A percentile compares a stretch with the other conserved stretches of the same genome.
These are phyloP conservation scores for Codiaeum variegatum DNA, from an alignment of 441 rosid genomes.

Conservation along the genomic window DNA sequence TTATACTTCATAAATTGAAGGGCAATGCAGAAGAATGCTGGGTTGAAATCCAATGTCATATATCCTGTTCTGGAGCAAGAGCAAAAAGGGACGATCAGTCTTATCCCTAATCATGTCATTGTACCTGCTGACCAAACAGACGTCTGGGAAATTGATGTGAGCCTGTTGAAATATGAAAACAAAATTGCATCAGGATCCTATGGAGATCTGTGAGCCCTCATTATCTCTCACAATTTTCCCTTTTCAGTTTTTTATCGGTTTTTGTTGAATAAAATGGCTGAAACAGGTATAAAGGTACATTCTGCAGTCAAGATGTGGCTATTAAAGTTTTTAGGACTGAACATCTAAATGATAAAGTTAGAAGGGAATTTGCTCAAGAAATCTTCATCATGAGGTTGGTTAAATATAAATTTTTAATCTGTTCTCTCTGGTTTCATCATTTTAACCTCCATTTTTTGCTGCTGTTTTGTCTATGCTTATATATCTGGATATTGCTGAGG, in stretches of 20 bases:
- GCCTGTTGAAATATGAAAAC: conserved; percentile 41
- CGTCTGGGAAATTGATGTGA: conserved; percentile 64
- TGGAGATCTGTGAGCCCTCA: conserved; percentile 55
- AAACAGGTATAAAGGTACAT: conserved; percentile 60
- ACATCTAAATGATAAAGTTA: conserved; percentile 39
- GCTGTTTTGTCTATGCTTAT: not conserved
- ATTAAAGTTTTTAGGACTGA: conserved; percentile 54
- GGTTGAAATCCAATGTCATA: conserved; percentile 26
- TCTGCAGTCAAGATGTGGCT: conserved; percentile 60
- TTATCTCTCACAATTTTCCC: conserved; percentile 16
- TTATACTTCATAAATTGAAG: conserved; percentile 32
- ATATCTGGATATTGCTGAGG: not conserved
- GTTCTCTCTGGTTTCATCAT: not conserved
- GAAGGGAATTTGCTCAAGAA: conserved; percentile 64
- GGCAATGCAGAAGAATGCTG: conserved; percentile 43
- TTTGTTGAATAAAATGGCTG: conserved; percentile 23
- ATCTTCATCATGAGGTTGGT: conserved; percentile 66
- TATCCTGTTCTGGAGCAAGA: conserved; percentile 34
- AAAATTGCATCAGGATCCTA: conserved; percentile 53
- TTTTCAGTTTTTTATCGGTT: conserved; percentile 17
- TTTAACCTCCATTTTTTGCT: not conserved
- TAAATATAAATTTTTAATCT: not conserved
- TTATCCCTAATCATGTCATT: conserved; percentile 23
- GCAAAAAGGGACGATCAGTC: conserved; percentile 27
- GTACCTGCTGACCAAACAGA: conserved; percentile 33